These are phyloP conservation scores for Biscutella laevigata DNA, from an alignment of 441 rosid genomes.

Conservation along the genomic window DNA sequence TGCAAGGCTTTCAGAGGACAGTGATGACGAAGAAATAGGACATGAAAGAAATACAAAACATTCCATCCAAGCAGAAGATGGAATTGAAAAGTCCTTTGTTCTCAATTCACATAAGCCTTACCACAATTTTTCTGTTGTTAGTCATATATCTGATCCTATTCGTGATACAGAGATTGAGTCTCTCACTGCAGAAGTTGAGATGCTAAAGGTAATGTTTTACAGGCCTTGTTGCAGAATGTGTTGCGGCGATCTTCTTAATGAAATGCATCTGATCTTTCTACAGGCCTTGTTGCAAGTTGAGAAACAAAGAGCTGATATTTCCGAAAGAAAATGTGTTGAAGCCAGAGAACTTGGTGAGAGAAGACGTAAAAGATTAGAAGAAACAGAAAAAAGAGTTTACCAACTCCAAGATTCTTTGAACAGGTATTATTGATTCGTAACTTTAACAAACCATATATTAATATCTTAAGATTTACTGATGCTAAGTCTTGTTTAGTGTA, in stretches of 20 bases:
- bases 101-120: slow-evolving; percentile 17
- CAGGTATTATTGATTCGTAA: slow-evolving; percentile 48
- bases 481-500: slow-evolving; percentile 61
- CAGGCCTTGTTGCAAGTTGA: slow-evolving; percentile 59
- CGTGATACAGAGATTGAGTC: slow-evolving; percentile 35
- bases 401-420: slow-evolving; percentile 75
- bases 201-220: slow-evolving; percentile 49
- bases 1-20: slow-evolving; percentile 9
- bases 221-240: no score
- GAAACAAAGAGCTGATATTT: slow-evolving; percentile 67
- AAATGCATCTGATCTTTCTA: not conserved
- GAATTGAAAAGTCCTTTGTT: slow-evolving; percentile 7
- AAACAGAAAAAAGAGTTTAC: slow-evolving; percentile 65
- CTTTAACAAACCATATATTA: not conserved
- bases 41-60: slow-evolving; percentile 4
- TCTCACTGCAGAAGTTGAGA: slow-evolving; percentile 43
- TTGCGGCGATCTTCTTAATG: not conserved
- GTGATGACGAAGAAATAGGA: slow-evolving; percentile 11
- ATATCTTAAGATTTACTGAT: slow-evolving; percentile 35
- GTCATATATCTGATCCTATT: slow-evolving; percentile 25
- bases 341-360: slow-evolving; percentile 57
- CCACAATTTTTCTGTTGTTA: slow-evolving; percentile 17
- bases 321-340: slow-evolving; percentile 56
- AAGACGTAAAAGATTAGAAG: slow-evolving; percentile 61
- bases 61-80: slow-evolving; percentile 13